Evolutionary conservation across 768 basidiomycete species (phyloP).

Genomic region (Trichaptum fuscoviolaceum): DNA sequence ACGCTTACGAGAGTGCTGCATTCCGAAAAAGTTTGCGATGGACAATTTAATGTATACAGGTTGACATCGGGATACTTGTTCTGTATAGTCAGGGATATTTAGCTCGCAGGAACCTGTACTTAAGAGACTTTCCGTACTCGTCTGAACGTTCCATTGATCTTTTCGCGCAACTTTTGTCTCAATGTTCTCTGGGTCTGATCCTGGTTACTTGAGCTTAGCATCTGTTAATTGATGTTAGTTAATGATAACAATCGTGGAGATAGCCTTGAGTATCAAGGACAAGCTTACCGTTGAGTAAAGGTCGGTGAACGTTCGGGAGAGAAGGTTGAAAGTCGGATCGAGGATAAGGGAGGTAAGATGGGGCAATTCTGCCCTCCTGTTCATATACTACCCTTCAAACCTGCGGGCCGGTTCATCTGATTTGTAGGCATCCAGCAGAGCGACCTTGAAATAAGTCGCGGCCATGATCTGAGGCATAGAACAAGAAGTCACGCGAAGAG

Average conservation of each 20-base stretch:
- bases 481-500: background rate
- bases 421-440: background rate
- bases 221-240: background rate
- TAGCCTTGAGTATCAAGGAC: background rate
- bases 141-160: background rate
- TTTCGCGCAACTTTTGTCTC: background rate
- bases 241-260: background rate
- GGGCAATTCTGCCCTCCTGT: background rate
- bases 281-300: background rate
- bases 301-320: background rate
- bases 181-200: background rate
- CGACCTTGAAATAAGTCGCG: background rate
- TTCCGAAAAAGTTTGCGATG: slow-evolving; percentile 21
- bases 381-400: background rate
- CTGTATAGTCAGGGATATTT: background rate
- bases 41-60: slow-evolving; percentile 9
- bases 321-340: background rate
- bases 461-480: background rate
- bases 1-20: slow-evolving; percentile 24
- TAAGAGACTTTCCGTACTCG: background rate
- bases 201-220: background rate
- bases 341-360: background rate
- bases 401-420: background rate
- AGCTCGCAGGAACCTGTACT: background rate
- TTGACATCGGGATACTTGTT: background rate